These are phyloP conservation scores for Penicillium sp. DNA, from an alignment of 2,329 filamentous ascomycete species.

Conservation along the genomic window DNA sequence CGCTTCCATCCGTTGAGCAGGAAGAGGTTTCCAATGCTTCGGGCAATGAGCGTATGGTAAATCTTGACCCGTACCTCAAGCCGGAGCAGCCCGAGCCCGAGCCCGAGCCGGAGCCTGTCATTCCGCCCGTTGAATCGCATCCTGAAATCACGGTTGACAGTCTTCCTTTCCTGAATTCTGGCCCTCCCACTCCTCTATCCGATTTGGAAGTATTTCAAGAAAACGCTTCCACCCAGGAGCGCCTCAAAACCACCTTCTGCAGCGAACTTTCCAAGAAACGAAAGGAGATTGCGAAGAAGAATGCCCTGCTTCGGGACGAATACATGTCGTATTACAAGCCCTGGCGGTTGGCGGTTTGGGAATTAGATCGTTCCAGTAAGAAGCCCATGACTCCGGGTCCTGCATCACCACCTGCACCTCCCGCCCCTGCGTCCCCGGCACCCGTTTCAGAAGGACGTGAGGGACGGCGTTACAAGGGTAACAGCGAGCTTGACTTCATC, in stretches of 20 bases:
- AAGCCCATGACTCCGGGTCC: slow-evolving; percentile 36
- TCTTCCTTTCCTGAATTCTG: slow-evolving; percentile 45
- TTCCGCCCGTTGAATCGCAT: slow-evolving; percentile 4
- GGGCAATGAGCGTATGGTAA: slow-evolving; percentile 9
- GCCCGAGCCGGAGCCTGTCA: slow-evolving; percentile 5
- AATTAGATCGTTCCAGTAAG: slow-evolving; percentile 41
- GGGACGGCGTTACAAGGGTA: slow-evolving; percentile 45
- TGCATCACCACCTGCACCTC: slow-evolving; percentile 33
- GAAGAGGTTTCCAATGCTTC: slow-evolving; percentile 2
- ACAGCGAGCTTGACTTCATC: slow-evolving; percentile 49
- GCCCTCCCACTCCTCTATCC: slow-evolving; percentile 42
- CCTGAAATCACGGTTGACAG: slow-evolving; percentile 39
- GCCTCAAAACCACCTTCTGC: slow-evolving; percentile 38
- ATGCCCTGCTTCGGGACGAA: slow-evolving; percentile 38
- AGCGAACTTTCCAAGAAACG: slow-evolving; percentile 37
- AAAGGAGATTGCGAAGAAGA: slow-evolving; percentile 38
- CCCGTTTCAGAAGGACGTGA: slow-evolving; percentile 34
- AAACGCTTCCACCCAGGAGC: slow-evolving; percentile 36
- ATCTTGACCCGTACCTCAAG: slow-evolving; percentile 8
- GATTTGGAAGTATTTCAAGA: slow-evolving; percentile 45
- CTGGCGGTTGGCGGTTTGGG: slow-evolving; percentile 44
- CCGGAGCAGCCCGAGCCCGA: slow-evolving; percentile 2
- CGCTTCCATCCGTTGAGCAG: slow-evolving; percentile 13
- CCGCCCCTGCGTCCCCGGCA: slow-evolving; percentile 29
- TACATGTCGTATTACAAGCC: slow-evolving; percentile 43